Evolutionary conservation across 2,329 filamentous ascomycete species (phyloP).

Genomic region (Monosporascus sp.): DNA sequence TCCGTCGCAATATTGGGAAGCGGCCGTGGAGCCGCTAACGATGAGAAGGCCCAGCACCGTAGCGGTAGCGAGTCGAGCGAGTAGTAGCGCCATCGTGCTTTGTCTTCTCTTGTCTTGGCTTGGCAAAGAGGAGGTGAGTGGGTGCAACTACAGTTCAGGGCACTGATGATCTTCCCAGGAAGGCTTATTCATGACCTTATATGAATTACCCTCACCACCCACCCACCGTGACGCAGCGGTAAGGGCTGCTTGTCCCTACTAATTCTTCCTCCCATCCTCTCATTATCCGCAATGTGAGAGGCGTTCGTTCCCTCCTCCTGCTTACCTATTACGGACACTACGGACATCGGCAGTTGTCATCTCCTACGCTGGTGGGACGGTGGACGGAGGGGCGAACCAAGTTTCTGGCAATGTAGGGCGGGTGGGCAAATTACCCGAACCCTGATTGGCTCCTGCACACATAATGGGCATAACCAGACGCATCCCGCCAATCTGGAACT

Average conservation of each 20-base stretch:
- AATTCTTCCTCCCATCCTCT: neutral
- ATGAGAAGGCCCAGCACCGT: too few relatives aligned
- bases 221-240: too few relatives aligned
- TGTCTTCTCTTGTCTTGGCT: neutral
- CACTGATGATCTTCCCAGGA: too few relatives aligned
- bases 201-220: too few relatives aligned
- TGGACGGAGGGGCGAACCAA: conserved; percentile 10
- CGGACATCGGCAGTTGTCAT: conserved; percentile 12
- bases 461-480: conserved; percentile 8
- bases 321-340: conserved; percentile 1
- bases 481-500: conserved; percentile 12
- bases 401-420: conserved; percentile 11
- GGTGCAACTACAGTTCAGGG: too few relatives aligned
- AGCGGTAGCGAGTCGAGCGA: conserved; percentile 5
- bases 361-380: conserved; percentile 3
- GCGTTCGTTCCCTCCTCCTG: neutral
- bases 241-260: too few relatives aligned
- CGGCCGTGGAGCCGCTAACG: conserved; percentile 3
- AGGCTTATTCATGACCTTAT: too few relatives aligned
- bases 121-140: neutral
- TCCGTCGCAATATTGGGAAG: conserved; percentile 16
- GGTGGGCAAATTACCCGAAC: conserved; percentile 9
- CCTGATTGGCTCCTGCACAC: conserved; percentile 11
- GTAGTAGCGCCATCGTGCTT: neutral
- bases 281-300: conserved; percentile 1